These are phyloP conservation scores for Teunomyces aglyptinius DNA, from an alignment of 805 yeast genomes.

Conservation along the genomic window DNA sequence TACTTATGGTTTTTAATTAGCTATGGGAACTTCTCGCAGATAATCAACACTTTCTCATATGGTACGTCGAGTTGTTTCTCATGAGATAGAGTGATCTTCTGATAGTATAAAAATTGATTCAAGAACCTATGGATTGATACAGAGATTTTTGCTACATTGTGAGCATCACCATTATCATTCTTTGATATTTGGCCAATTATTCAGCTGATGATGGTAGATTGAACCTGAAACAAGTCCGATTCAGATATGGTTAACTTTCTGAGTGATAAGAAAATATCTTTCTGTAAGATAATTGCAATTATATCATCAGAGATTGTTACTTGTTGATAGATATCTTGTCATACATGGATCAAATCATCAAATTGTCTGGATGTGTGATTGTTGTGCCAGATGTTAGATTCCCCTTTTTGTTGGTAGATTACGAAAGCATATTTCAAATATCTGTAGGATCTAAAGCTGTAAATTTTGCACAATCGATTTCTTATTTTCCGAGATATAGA, in stretches of 20 bases:
- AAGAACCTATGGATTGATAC: neutral
- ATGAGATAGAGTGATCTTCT: neutral
- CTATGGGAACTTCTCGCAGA: neutral
- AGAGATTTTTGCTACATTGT: neutral
- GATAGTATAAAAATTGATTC: neutral
- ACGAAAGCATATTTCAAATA: neutral
- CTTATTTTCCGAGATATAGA: neutral
- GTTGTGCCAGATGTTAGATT: neutral
- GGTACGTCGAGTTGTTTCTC: neutral
- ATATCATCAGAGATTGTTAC: neutral
- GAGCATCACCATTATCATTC: neutral
- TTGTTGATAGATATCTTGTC: neutral
- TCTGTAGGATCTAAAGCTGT: neutral
- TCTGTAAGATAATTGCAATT: neutral
- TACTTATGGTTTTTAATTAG: neutral
- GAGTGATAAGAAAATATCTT: neutral
- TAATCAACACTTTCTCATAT: neutral
- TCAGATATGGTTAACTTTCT: neutral
- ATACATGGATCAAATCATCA: neutral
- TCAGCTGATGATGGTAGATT: neutral
- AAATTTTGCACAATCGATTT: no score
- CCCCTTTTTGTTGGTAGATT: no score
- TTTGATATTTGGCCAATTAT: neutral
- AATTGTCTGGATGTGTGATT: neutral
- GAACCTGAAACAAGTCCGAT: neutral